phyloP scores from a whole-genome alignment of 1,139 yeast genomes.

The Kodamaea plutei region DNA sequence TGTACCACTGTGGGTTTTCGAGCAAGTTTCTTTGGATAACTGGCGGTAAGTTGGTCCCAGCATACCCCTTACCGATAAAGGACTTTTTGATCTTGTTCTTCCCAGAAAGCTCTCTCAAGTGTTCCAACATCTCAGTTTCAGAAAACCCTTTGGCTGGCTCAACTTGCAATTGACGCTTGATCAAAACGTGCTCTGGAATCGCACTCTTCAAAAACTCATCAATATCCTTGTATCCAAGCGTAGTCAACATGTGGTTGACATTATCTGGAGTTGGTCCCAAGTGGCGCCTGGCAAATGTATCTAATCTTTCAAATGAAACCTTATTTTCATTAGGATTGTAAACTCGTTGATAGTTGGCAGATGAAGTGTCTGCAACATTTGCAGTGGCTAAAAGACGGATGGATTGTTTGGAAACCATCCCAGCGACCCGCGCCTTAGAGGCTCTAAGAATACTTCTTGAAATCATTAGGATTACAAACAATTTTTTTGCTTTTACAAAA shows the following conservation, averaged over 20 bases:
- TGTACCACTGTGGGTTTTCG: constrained; percentile 97
- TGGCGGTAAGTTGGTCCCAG: constrained; percentile 85
- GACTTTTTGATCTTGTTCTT: constrained; percentile 70
- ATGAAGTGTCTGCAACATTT: constrained; percentile 43
- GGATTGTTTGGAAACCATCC: constrained; percentile 2
- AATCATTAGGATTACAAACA: constrained; percentile 4
- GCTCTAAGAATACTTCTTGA: constrained; percentile 7
- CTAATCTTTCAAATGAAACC: constrained; percentile 45
- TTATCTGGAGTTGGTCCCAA: constrained; percentile 74
- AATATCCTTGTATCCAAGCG: constrained; percentile 63
- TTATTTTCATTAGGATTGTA: constrained; percentile 31
- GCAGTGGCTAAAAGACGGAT: constrained; percentile 18
- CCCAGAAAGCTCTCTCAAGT: constrained; percentile 63
- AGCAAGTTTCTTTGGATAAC: constrained; percentile 88
- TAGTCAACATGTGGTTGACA: constrained; percentile 58
- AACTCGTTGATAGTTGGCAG: constrained; percentile 38
- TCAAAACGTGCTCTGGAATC: constrained; percentile 72
- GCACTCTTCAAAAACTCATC: constrained; percentile 68
- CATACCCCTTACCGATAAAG: constrained; percentile 91
- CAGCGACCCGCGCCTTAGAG: constrained; percentile 2
- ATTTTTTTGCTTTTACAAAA: too few species aligned
- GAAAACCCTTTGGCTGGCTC: constrained; percentile 68
- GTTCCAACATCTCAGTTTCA: constrained; percentile 74
- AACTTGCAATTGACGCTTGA: constrained; percentile 61
- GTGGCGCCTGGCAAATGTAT: constrained; percentile 87